Percentiles rank a stretch among this genome's conserved stretches.
phyloP scores from a whole-genome alignment of 495 filamentous ascomycete genomes.

The Apodospora peruviana region DNA sequence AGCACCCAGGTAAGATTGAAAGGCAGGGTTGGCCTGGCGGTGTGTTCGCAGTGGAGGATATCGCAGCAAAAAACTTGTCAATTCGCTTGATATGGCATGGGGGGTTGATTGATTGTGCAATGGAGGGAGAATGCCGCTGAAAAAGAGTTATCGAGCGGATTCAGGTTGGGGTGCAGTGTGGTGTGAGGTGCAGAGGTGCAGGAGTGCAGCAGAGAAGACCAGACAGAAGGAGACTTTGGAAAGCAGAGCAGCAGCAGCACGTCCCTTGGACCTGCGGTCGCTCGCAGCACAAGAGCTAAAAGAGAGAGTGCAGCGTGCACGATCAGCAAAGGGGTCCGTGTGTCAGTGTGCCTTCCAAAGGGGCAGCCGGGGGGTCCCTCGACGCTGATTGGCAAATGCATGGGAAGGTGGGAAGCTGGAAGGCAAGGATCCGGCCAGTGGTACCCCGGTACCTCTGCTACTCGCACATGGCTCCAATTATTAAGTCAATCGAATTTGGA shows the following conservation, averaged over 20 bases:
- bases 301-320: neutral
- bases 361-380: neutral
- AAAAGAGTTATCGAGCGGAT: neutral
- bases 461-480: too few relatives aligned
- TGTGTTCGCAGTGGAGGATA: too few relatives aligned
- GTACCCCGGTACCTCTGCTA: too few relatives aligned
- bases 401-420: neutral
- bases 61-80: neutral
- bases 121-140: neutral
- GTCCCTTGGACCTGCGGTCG: neutral
- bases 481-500: neutral
- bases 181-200: neutral
- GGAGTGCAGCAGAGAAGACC: neutral
- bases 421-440: too few relatives aligned
- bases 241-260: neutral
- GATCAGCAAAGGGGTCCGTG: constrained; percentile 1
- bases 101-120: neutral
- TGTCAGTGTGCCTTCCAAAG: neutral
- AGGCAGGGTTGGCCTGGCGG: neutral
- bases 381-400: neutral
- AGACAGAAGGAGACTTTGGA: neutral
- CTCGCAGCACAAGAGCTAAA: neutral
- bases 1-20: neutral
- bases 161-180: neutral
- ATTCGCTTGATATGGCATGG: neutral